Conservation (phyloP, 139 green algal genomes). For the Coelastrella sp. region DNA sequence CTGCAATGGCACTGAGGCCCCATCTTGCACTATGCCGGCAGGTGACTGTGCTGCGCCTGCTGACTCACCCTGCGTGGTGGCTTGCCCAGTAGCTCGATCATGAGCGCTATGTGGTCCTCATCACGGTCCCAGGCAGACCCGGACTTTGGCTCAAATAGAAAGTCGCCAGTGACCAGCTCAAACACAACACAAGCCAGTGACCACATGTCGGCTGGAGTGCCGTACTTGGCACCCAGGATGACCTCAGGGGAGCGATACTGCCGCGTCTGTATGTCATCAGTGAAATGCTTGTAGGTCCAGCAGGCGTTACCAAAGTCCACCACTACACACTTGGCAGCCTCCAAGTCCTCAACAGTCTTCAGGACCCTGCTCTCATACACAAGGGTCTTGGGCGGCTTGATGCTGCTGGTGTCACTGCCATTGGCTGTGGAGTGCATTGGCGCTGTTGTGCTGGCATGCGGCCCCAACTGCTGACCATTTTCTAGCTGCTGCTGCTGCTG, state of each 20-base stretch:
- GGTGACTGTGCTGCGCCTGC: not conserved
- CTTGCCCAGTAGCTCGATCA: conserved; percentile 94
- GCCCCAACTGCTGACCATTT: not conserved
- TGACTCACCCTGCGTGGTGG: conserved; percentile 82
- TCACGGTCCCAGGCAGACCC: conserved; percentile 78
- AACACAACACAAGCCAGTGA: conserved; percentile 97
- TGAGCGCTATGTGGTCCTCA: conserved; percentile 98
- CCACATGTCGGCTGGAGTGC: conserved; percentile 96
- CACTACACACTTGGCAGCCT: conserved; percentile 79
- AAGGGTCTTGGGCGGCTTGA: conserved; percentile 18
- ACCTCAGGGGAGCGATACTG: conserved; percentile 90
- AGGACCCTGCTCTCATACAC: conserved; percentile 50
- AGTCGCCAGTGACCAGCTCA: conserved; percentile 98
- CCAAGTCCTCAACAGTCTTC: conserved; percentile 54
- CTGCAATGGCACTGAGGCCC: too few species aligned
- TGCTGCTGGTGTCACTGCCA: conserved; percentile 24
- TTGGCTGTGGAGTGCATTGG: conserved; percentile 17
- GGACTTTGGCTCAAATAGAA: conserved; percentile 94
- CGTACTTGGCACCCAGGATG: conserved; percentile 83
- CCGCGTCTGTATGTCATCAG: conserved; percentile 97
- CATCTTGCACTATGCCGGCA: not conserved
- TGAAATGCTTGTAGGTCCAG: conserved; percentile 98
- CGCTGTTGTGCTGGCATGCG: not conserved
- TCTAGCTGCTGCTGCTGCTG: conserved; percentile 24
- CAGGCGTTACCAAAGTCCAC: conserved; percentile 99